Percentiles rank a stretch among this genome's conserved stretches.
These are phyloP conservation scores for Colletotrichum australisinense DNA, from an alignment of 2,329 filamentous ascomycete genomes.

Conservation along the genomic window DNA sequence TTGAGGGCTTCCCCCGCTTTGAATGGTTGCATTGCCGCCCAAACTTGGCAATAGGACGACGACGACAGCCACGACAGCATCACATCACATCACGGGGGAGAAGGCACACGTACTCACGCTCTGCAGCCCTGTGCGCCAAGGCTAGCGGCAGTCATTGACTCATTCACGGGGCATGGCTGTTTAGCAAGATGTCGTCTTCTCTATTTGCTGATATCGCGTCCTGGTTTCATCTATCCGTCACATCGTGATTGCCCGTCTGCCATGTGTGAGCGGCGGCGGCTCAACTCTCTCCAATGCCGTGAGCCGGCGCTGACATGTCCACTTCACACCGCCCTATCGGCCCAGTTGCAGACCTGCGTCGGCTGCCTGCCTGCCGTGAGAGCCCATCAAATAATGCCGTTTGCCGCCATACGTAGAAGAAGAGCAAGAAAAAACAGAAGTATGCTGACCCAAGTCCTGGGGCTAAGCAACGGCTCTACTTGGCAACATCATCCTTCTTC, in stretches of 20 bases:
- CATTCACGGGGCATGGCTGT: neutral
- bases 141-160: conserved; percentile 15
- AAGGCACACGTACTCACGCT: neutral
- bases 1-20: neutral
- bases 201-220: conserved; percentile 21
- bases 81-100: neutral
- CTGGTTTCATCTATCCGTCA: conserved; percentile 26
- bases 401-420: conserved; percentile 19
- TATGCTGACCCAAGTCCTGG: neutral
- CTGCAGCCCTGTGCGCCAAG: neutral
- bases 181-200: conserved; percentile 3
- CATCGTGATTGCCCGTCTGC: conserved; percentile 11
- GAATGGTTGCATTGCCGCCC: conserved; percentile 24
- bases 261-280: neutral
- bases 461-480: conserved; percentile 12
- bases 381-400: conserved; percentile 28
- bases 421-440: neutral
- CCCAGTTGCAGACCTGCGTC: conserved; percentile 29
- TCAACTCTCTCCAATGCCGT: conserved; percentile 4
- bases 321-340: conserved; percentile 25
- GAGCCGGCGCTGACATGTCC: conserved; percentile 19
- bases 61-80: neutral
- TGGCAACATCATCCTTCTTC: conserved; percentile 4
- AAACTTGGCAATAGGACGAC: neutral
- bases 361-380: conserved; percentile 10